Evolutionary conservation across 768 basidiomycete genomes (phyloP), one percentile per base, ranked within the genome.

Genomic region (Cubamyces lactineus): DNA sequence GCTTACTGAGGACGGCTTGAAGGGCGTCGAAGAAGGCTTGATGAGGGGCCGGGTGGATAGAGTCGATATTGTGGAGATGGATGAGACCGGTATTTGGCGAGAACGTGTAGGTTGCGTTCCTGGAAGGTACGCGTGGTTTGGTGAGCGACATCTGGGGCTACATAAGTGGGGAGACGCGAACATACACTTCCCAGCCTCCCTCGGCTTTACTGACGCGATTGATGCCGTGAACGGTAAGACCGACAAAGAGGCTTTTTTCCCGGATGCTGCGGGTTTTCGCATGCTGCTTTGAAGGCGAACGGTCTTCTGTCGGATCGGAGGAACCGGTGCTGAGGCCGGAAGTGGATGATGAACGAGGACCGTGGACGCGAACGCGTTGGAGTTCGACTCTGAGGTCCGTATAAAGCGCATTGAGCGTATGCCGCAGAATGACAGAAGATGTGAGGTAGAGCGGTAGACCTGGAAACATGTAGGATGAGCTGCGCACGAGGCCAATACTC

Each of bases 21-120:
- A 91, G 76, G 2, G 86, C 81, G 57, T 88, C 84, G 68, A 87
- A 91, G 2, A 87, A 87, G 0, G 86, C 82, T 51, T 84, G 79
- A 68, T 90, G 88, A 3, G 91, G 91, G 1, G 87, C 86, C 0
- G 91, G 91, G 47, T 86, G 82, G 49, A 93, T 92, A n/a, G 86
- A 87, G 69, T 92, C 83, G 51, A 94, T 77, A 49, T 77, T 77
- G 69, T 94, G 91, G 50, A 78, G 67, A 50, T 84, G 73, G 57
- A 94, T 85, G 43, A 86, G 79, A 5, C 88, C 91, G 0, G 83
- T 82, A 23, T 74, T 54, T 0, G 89, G 87, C 2, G 89, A 91
- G 72, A 92, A 92, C 0, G 77, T 76, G 72, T 94, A 93, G 26
- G 86, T 89, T 52, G 85, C 89, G 68, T 84, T 80, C 42, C 90